phyloP scores from a whole-genome alignment of 2,329 filamentous ascomycete genomes.

The Diaporthe nobilis region DNA sequence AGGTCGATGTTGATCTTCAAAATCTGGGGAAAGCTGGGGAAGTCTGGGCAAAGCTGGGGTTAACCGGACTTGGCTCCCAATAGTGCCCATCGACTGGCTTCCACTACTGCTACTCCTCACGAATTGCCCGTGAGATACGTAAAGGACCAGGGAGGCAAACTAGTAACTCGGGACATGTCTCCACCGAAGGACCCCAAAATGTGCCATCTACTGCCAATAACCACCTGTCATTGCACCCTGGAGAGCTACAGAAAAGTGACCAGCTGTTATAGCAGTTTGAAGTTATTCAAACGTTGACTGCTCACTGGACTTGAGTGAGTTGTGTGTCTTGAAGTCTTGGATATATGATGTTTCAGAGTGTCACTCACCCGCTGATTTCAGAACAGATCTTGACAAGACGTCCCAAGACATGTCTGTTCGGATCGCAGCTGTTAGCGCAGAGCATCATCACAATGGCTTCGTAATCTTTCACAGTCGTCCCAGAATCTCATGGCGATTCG shows the following conservation, averaged over 20 bases:
- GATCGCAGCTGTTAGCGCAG: slow-evolving; percentile 4
- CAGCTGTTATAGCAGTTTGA: background rate
- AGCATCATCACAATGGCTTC: slow-evolving; percentile 7
- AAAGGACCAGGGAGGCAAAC: background rate
- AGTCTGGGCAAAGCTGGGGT: slow-evolving; percentile 2
- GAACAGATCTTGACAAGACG: accelerated
- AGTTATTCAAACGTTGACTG: background rate
- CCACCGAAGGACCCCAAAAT: background rate
- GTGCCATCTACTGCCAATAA: background rate
- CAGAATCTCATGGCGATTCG: background rate
- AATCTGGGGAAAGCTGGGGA: background rate
- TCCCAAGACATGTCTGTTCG: background rate
- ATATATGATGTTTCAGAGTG: background rate
- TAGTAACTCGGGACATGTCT: background rate
- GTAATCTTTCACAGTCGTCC: background rate
- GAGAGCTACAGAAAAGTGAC: background rate
- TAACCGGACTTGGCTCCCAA: background rate
- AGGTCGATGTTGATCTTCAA: background rate
- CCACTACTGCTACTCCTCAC: background rate
- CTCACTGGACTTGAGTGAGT: no score
- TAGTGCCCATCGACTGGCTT: background rate
- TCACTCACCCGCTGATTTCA: no score
- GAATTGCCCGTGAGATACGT: background rate
- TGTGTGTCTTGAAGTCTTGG: background rate
- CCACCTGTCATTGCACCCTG: background rate